Percentiles rank a stretch among this genome's conserved stretches.
Evolutionary conservation across 768 basidiomycete genomes (phyloP).

Genomic region (Lactarius evosmus): DNA sequence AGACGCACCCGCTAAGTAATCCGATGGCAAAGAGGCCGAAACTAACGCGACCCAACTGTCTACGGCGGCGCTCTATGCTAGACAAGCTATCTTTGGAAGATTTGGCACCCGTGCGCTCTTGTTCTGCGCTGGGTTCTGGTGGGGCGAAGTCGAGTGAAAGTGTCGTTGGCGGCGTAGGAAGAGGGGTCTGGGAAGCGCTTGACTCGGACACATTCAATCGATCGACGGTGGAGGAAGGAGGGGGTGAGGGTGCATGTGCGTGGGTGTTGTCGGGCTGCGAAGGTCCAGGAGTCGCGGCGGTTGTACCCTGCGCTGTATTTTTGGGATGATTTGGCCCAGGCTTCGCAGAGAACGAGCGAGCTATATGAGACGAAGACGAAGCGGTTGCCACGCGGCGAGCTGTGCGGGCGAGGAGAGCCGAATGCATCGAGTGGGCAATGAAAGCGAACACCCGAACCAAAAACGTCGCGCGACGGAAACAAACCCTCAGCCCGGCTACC

Average conservation of each 20-base stretch:
- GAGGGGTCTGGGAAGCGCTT: constrained; percentile 11
- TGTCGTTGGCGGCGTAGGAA: constrained; percentile 39
- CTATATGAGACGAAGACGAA: background rate
- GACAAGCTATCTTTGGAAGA: constrained; percentile 78
- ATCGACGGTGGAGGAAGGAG: constrained; percentile 3
- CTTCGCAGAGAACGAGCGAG: constrained; percentile 7
- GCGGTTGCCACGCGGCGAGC: constrained; percentile 5
- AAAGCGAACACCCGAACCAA: background rate
- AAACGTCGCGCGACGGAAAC: background rate
- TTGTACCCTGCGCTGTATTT: background rate
- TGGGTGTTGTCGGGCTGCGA: constrained; percentile 5
- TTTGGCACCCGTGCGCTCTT: constrained; percentile 66
- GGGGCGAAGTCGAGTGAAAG: constrained; percentile 60
- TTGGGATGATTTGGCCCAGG: background rate
- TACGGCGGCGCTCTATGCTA: constrained; percentile 69
- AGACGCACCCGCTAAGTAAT: constrained; percentile 53
- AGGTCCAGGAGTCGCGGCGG: background rate
- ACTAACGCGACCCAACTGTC: constrained; percentile 52
- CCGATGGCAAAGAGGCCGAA: constrained; percentile 54
- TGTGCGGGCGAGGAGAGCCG: constrained; percentile 15
- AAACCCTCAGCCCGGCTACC: background rate
- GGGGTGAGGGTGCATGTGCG: background rate
- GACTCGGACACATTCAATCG: constrained; percentile 1
- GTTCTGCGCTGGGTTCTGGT: constrained; percentile 34
- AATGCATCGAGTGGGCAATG: constrained; percentile 10